phyloP scores from a whole-genome alignment of 2,329 filamentous ascomycete genomes.

The Colletotrichum gigasporum region DNA sequence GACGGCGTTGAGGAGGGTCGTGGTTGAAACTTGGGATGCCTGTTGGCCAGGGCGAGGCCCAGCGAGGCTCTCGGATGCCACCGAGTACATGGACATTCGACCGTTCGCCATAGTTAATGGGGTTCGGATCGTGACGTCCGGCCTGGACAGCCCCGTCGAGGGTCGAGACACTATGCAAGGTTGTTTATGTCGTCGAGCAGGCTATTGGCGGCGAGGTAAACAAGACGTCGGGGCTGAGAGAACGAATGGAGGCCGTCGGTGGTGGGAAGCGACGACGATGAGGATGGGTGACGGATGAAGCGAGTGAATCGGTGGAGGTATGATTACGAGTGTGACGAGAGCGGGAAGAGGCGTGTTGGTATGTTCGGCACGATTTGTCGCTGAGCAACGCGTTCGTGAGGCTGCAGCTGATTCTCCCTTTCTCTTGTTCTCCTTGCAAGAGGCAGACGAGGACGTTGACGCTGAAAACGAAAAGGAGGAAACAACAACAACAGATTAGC shows the following conservation, averaged over 20 bases:
- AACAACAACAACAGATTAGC: conserved; percentile 41
- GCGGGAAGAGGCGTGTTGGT: neutral
- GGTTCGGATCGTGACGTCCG: conserved; percentile 41
- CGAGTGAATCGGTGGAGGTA: neutral
- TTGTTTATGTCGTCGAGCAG: conserved; percentile 20
- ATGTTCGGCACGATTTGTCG: conserved; percentile 14
- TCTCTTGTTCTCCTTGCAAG: neutral
- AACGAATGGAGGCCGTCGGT: conserved; percentile 6
- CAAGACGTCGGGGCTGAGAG: conserved; percentile 5
- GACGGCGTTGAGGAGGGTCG: conserved; percentile 88
- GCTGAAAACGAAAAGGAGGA: conserved; percentile 32
- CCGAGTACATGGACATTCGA: conserved; percentile 75
- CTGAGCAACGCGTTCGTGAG: conserved; percentile 28
- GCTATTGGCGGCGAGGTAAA: neutral
- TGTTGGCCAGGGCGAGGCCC: conserved; percentile 70
- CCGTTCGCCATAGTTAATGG: conserved; percentile 61
- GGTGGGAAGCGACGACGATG: neutral
- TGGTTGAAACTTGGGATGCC: conserved; percentile 86
- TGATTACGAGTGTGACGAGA: neutral
- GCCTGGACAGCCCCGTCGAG: conserved; percentile 50
- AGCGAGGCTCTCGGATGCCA: conserved; percentile 70
- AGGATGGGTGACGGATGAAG: neutral
- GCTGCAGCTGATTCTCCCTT: conserved; percentile 20
- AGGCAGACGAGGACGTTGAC: neutral
- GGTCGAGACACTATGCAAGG: conserved; percentile 13